Percentiles rank a stretch among this genome's conserved stretches.
Conservation (phyloP, 768 basidiomycete genomes). For the Phlegmacium glaucopus region DNA sequence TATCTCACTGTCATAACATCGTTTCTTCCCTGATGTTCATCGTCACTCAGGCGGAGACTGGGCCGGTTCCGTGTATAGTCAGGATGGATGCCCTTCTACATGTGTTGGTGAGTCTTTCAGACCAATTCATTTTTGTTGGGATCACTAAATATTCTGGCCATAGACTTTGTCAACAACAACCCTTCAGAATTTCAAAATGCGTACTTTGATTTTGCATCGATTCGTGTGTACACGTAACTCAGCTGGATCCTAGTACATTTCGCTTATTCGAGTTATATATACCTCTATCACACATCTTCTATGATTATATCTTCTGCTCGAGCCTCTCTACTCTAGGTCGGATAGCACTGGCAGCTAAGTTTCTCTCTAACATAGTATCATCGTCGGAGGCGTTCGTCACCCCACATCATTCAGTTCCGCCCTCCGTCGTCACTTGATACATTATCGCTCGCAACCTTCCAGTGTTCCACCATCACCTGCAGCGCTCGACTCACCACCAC, state of each 20-base stretch:
- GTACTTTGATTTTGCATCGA: constrained; percentile 59
- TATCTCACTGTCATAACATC: background rate
- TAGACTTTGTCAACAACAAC: constrained; percentile 59
- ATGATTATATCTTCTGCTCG: background rate
- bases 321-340: constrained; percentile 25
- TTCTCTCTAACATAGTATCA: too few species aligned
- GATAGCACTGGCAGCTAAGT: too few species aligned
- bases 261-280: too few species aligned
- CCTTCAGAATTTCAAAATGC: constrained; percentile 57
- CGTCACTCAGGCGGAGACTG: constrained; percentile 43
- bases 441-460: too few species aligned
- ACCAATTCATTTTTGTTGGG: background rate
- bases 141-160: background rate
- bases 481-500: too few species aligned
- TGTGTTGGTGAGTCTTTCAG: constrained; percentile 42
- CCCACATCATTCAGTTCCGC: too few species aligned
- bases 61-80: constrained; percentile 46
- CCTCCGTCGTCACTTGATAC: too few species aligned
- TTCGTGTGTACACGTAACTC: constrained; percentile 33
- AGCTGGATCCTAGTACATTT: too few species aligned
- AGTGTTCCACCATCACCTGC: too few species aligned
- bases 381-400: too few species aligned
- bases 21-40: background rate
- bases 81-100: constrained; percentile 47
- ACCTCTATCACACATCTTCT: too few species aligned